These are phyloP conservation scores for Cutaneotrichosporon sp. DNA, from an alignment of 1,284 basidiomycete species.

Conservation along the genomic window DNA sequence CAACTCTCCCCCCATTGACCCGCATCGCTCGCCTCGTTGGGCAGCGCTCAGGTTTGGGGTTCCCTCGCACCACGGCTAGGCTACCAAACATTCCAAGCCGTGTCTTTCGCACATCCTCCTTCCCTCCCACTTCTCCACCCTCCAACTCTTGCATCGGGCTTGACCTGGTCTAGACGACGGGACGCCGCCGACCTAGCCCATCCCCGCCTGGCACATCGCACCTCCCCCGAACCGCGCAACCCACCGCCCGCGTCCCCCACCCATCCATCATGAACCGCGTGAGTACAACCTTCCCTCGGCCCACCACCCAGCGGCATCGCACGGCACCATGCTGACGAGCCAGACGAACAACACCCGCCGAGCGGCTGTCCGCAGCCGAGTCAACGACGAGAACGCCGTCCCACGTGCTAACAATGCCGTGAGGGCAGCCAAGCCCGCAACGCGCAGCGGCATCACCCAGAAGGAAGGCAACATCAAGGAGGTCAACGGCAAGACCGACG, in stretches of 20 bases:
- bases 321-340: neutral
- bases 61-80: neutral
- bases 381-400: slow-evolving; percentile 50
- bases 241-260: neutral
- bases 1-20: slow-evolving; percentile 11
- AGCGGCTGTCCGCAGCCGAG: slow-evolving; percentile 33
- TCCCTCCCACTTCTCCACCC: neutral
- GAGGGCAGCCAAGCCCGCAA: slow-evolving; percentile 27
- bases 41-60: neutral
- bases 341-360: slow-evolving; percentile 33
- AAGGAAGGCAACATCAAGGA: slow-evolving; percentile 30
- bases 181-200: neutral
- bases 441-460: slow-evolving; percentile 35
- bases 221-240: neutral
- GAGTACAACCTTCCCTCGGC: neutral
- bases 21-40: slow-evolving; percentile 3
- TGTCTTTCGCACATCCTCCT: neutral
- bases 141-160: neutral
- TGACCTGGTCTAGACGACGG: neutral
- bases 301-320: neutral
- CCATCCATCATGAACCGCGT: slow-evolving; percentile 6
- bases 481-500: slow-evolving; percentile 36
- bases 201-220: neutral
- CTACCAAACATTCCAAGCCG: neutral
- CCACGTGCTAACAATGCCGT: slow-evolving; percentile 25